Conservation (phyloP, 2,329 filamentous ascomycete species). For the Xylariomycetidae sp. region DNA sequence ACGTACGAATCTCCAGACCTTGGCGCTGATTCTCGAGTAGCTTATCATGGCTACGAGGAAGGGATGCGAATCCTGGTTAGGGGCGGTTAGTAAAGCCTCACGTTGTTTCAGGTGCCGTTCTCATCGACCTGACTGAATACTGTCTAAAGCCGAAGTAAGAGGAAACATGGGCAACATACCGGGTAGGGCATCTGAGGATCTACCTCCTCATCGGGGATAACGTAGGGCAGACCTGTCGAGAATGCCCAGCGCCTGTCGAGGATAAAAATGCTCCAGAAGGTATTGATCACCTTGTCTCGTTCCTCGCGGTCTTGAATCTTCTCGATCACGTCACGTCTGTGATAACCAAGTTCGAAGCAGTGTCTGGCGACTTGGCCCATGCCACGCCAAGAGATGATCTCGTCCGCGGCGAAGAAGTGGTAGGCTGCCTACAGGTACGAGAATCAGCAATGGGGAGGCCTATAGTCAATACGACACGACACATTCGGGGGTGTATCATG, state of each 20-base stretch:
- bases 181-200: slow-evolving; percentile 75
- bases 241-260: slow-evolving; percentile 86
- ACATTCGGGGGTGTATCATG: no score
- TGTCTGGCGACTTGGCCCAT: slow-evolving; percentile 79
- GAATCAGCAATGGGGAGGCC: no score
- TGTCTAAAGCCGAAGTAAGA: background rate
- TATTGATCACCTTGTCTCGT: slow-evolving; percentile 60
- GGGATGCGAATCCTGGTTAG: slow-evolving; percentile 47
- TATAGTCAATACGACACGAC: no score
- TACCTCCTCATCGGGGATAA: slow-evolving; percentile 80
- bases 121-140: no score
- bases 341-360: slow-evolving; percentile 78
- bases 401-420: slow-evolving; percentile 81
- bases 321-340: slow-evolving; percentile 69
- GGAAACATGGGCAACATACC: slow-evolving; percentile 37
- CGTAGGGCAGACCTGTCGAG: slow-evolving; percentile 82
- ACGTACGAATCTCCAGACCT: slow-evolving; percentile 79
- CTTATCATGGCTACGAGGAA: slow-evolving; percentile 81
- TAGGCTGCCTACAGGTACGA: slow-evolving; percentile 57
- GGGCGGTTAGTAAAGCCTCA: background rate
- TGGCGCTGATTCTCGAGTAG: slow-evolving; percentile 78
- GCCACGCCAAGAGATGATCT: slow-evolving; percentile 79
- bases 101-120: no score
- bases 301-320: slow-evolving; percentile 66
- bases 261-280: slow-evolving; percentile 85